Evolutionary conservation across 805 yeast species (phyloP).

Genomic region (Metschnikowia kunwiensis): DNA sequence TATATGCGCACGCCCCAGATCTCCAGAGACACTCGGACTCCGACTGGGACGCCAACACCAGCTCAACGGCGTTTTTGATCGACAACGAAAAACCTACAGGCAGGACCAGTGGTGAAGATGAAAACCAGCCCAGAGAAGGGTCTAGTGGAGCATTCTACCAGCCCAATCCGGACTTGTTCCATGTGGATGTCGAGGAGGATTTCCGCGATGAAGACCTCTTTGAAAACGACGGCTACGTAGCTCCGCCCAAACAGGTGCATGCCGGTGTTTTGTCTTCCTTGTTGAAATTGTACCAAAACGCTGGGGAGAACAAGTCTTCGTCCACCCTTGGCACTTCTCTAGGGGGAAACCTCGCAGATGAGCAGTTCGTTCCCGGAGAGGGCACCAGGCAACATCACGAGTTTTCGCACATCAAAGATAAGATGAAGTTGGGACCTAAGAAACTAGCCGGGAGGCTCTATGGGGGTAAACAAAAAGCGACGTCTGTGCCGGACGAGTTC

Average conservation of each 20-base stretch:
- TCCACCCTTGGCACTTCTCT: constrained; percentile 24
- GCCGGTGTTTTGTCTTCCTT: constrained; percentile 85
- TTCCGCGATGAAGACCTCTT: constrained; percentile 29
- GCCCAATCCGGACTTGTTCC: constrained; percentile 46
- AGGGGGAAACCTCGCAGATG: constrained; percentile 25
- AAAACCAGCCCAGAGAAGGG: constrained; percentile 1
- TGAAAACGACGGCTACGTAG: constrained; percentile 41
- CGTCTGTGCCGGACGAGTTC: constrained; percentile 1
- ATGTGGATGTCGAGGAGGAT: constrained; percentile 32
- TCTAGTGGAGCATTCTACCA: constrained; percentile 25
- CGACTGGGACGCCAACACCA: constrained; percentile 7
- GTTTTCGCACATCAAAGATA: constrained; percentile 28
- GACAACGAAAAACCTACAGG: constrained; percentile 9
- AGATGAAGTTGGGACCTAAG: constrained; percentile 29
- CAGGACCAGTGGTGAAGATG: constrained; percentile 3
- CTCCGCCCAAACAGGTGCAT: constrained; percentile 62
- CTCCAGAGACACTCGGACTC: constrained; percentile 7
- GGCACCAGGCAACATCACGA: constrained; percentile 17
- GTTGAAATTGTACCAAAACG: constrained; percentile 63
- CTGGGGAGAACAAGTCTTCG: constrained; percentile 27
- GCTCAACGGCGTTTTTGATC: constrained; percentile 8
- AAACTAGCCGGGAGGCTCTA: constrained; percentile 19
- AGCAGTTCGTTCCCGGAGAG: constrained; percentile 14
- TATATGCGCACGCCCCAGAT: constrained; percentile 46
- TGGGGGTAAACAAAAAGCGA: constrained; percentile 6